These are phyloP conservation scores for Phytophthora pisi DNA, from an alignment of 352 stramenopile species.

Conservation along the genomic window DNA sequence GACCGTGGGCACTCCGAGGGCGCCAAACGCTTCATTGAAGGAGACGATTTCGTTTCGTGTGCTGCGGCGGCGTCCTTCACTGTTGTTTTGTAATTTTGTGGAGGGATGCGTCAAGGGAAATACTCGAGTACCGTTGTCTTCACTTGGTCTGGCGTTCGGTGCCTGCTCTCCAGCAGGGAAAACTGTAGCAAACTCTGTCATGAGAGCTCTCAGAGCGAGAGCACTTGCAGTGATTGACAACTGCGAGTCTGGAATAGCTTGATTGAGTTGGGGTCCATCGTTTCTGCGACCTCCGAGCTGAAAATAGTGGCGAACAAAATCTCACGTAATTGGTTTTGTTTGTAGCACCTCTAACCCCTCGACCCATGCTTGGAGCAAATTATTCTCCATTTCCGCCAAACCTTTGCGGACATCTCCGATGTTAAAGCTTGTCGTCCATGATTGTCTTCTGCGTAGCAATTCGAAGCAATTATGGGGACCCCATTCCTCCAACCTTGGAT, in stretches of 20 bases:
- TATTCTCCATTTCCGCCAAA: too few relatives aligned
- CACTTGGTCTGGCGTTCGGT: background rate
- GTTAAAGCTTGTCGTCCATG: too few relatives aligned
- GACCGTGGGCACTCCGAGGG: slow-evolving; percentile 1
- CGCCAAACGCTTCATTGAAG: slow-evolving; percentile 2
- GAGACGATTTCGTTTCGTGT: background rate
- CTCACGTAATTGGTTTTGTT: too few relatives aligned
- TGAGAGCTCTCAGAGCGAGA: background rate
- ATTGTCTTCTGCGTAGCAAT: background rate
- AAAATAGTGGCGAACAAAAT: too few relatives aligned
- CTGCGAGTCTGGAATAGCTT: too few relatives aligned
- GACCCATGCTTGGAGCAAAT: too few relatives aligned
- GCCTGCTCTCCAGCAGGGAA: background rate
- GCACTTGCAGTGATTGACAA: background rate
- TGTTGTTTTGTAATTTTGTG: too few relatives aligned
- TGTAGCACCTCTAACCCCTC: too few relatives aligned
- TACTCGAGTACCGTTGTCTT: background rate
- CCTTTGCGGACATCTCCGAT: too few relatives aligned
- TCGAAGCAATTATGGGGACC: background rate
- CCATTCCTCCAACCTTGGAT: background rate
- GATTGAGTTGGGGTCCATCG: too few relatives aligned
- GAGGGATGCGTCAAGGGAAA: background rate
- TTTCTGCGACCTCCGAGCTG: too few relatives aligned
- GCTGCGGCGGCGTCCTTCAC: background rate
- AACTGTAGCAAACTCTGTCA: background rate